phyloP scores from a whole-genome alignment of 257 asterid species.

The Orobanche coerulescens region DNA sequence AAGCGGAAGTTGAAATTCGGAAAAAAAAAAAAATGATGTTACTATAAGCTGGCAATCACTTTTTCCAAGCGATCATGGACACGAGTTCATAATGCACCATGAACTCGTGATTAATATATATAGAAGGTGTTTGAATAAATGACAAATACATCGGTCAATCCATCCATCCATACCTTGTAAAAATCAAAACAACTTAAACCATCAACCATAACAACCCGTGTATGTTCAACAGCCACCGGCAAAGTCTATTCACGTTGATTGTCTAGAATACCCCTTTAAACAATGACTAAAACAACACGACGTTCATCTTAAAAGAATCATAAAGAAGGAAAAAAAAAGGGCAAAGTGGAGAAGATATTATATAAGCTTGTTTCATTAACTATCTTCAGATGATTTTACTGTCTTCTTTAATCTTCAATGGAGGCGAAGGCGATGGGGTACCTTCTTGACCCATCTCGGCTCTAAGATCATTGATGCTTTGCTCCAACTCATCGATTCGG shows the following conservation, averaged over 20 bases:
- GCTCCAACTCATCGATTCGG: conserved; percentile 80
- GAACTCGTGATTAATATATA: no score
- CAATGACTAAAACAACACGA: background rate
- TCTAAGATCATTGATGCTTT: conserved; percentile 84
- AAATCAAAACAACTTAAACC: no score
- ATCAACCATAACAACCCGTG: no score
- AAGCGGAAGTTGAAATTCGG: no score
- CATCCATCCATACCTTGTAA: no score
- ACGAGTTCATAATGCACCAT: no score
- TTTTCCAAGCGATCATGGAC: no score
- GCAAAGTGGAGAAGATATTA: background rate
- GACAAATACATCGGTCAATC: no score
- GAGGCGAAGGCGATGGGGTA: conserved; percentile 57
- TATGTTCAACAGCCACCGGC: no score
- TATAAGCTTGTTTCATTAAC: conserved; percentile 23
- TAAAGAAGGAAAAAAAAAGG: conserved; percentile 14
- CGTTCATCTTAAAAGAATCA: conserved; percentile 2
- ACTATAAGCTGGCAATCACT: no score
- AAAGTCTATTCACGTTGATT: conserved; percentile 7
- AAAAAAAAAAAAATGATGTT: no score
- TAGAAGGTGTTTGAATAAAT: no score
- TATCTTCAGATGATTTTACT: conserved; percentile 42
- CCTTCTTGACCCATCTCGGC: conserved; percentile 86
- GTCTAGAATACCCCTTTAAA: background rate
- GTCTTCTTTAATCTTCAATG: conserved; percentile 48